These are phyloP conservation scores for Calonectria fujianensis DNA, from an alignment of 2,329 filamentous ascomycete species.

Conservation along the genomic window DNA sequence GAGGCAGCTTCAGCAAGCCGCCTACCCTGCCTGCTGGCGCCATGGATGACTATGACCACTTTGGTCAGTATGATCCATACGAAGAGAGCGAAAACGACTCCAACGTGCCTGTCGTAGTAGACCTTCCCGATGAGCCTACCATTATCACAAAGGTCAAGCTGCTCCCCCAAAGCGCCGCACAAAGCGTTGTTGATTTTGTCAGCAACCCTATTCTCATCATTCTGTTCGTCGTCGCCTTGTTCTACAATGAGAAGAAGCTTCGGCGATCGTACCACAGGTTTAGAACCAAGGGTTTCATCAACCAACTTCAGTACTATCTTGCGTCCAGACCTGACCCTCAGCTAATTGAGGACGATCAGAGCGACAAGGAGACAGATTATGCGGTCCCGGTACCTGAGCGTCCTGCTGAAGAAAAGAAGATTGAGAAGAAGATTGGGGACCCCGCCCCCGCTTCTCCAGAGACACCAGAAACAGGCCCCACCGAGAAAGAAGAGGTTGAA, in stretches of 20 bases:
- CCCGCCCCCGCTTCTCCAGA: constrained; percentile 33
- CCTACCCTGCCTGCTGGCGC: constrained; percentile 62
- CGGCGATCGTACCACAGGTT: constrained; percentile 62
- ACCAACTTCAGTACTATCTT: constrained; percentile 49
- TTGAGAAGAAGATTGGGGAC: constrained; percentile 30
- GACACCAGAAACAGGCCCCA: constrained; percentile 26
- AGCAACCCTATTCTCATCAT: constrained; percentile 73
- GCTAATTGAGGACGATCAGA: constrained; percentile 43
- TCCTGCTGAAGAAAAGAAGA: constrained; percentile 21
- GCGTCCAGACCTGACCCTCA: constrained; percentile 26
- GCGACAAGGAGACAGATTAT: constrained; percentile 44
- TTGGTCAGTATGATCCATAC: constrained; percentile 43
- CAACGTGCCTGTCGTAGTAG: constrained; percentile 54
- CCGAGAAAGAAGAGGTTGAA: constrained; percentile 27
- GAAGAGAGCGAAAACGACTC: constrained; percentile 61
- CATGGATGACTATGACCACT: constrained; percentile 42
- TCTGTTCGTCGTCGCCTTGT: constrained; percentile 63
- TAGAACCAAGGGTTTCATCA: constrained; percentile 55
- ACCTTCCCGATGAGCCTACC: constrained; percentile 60
- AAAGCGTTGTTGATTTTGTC: constrained; percentile 73
- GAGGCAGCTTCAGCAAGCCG: constrained; percentile 59
- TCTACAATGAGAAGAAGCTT: constrained; percentile 68
- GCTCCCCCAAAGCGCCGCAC: constrained; percentile 69
- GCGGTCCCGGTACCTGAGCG: background rate
- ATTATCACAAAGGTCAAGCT: constrained; percentile 71